Evolutionary conservation across 2,329 filamentous ascomycete species (phyloP).

Genomic region (Ophiosphaerella narmari): DNA sequence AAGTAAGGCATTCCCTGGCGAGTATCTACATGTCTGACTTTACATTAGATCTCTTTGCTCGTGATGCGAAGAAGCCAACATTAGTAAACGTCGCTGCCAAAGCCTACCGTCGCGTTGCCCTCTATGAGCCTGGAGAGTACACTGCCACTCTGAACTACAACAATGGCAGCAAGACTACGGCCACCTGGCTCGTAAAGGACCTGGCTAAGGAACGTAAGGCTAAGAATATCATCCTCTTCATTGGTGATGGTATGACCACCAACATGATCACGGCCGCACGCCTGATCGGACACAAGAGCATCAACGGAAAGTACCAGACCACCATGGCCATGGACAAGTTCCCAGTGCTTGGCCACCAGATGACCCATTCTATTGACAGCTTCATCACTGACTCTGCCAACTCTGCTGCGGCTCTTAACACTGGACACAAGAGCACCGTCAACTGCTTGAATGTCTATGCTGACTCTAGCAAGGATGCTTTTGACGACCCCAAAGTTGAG

Average conservation of each 20-base stretch:
- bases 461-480: constrained; percentile 72
- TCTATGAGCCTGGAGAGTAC: constrained; percentile 81
- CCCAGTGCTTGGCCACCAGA: constrained; percentile 83
- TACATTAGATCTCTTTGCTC: constrained; percentile 69
- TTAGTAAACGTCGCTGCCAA: constrained; percentile 81
- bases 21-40: constrained; percentile 6
- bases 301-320: constrained; percentile 83
- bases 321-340: constrained; percentile 80
- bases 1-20: constrained; percentile 9
- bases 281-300: constrained; percentile 77
- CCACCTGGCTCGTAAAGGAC: constrained; percentile 77
- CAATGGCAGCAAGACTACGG: constrained; percentile 70
- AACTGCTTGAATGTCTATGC: constrained; percentile 82
- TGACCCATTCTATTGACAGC: constrained; percentile 82
- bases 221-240: constrained; percentile 86
- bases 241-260: constrained; percentile 72
- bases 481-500: constrained; percentile 87
- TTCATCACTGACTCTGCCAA: constrained; percentile 90
- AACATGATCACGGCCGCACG: constrained; percentile 83
- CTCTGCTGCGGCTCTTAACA: constrained; percentile 79
- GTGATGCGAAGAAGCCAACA: constrained; percentile 70
- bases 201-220: constrained; percentile 71
- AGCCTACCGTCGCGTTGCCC: constrained; percentile 73
- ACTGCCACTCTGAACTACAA: constrained; percentile 78
- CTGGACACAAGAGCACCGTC: constrained; percentile 81